These are phyloP conservation scores for Nakazawaea holstii DNA, from an alignment of 805 yeast genomes.

Conservation along the genomic window DNA sequence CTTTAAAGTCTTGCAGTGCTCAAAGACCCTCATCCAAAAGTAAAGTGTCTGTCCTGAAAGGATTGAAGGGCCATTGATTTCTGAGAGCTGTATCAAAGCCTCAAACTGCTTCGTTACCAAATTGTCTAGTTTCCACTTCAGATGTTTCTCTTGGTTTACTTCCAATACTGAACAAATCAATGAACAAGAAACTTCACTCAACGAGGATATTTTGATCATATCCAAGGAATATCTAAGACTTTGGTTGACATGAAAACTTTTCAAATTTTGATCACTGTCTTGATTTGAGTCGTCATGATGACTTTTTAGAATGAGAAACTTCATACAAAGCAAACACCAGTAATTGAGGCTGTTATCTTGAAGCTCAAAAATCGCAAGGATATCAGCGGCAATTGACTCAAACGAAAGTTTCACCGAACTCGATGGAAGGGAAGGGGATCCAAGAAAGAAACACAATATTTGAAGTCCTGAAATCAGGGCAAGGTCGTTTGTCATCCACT, in stretches of 20 bases:
- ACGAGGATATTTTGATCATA: constrained; percentile 25
- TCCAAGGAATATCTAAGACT: constrained; percentile 31
- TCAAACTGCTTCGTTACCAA: constrained; percentile 41
- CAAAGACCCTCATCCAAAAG: constrained; percentile 47
- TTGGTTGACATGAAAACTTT: constrained; percentile 14
- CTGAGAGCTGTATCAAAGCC: constrained; percentile 47
- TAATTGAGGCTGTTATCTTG: constrained; percentile 15
- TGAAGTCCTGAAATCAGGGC: constrained; percentile 23
- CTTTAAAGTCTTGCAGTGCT: constrained; percentile 29
- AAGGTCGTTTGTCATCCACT: constrained; percentile 9
- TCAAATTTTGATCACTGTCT: not conserved
- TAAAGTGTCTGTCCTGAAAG: constrained; percentile 40
- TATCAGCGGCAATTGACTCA: not conserved
- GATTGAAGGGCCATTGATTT: constrained; percentile 53
- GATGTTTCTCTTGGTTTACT: constrained; percentile 1
- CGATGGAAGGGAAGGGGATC: constrained; percentile 1
- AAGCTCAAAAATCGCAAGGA: constrained; percentile 17
- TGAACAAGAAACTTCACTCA: constrained; percentile 27
- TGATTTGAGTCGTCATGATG: not conserved
- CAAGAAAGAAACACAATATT: constrained; percentile 22
- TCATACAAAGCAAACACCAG: constrained; percentile 24
- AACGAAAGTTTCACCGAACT: constrained; percentile 16
- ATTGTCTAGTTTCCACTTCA: constrained; percentile 26
- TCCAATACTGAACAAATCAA: constrained; percentile 18
- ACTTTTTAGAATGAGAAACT: constrained; percentile 14